Percentiles rank a stretch among this genome's conserved stretches.
Evolutionary conservation across 2,329 filamentous ascomycete genomes (phyloP).

Genomic region (Trichoderma asperellum): DNA sequence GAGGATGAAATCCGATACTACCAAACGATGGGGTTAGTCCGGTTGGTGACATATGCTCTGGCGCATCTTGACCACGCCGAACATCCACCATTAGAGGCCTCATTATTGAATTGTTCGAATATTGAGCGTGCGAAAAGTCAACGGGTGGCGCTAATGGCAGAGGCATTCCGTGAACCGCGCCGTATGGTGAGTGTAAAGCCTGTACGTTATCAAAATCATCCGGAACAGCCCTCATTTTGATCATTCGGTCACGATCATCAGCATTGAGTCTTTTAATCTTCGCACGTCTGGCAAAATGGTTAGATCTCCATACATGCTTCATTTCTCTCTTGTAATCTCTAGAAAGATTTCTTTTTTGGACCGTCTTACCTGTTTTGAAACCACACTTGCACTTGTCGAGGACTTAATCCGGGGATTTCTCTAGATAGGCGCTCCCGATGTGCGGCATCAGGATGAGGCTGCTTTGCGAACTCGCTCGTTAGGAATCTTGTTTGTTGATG

Average conservation of each 20-base stretch:
- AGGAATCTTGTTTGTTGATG: constrained; percentile 97
- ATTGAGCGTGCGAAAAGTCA: constrained; percentile 54
- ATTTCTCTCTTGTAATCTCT: not conserved
- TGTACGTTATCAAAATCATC: constrained; percentile 73
- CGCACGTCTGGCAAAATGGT: constrained; percentile 56
- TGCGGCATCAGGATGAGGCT: constrained; percentile 90
- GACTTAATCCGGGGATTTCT: constrained; percentile 89
- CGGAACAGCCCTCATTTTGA: constrained; percentile 72
- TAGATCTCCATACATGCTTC: constrained; percentile 15
- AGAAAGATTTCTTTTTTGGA: not conserved
- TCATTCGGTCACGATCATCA: constrained; percentile 72
- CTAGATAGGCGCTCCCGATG: constrained; percentile 84
- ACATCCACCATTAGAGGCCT: constrained; percentile 71
- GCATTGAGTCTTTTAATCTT: constrained; percentile 73
- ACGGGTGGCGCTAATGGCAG: constrained; percentile 54
- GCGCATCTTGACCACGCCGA: constrained; percentile 60
- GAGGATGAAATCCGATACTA: constrained; percentile 65
- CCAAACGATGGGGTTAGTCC: constrained; percentile 70
- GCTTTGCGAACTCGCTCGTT: constrained; percentile 95
- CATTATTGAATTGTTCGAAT: constrained; percentile 62
- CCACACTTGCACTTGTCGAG: constrained; percentile 95
- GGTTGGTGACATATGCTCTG: constrained; percentile 69
- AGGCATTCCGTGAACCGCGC: constrained; percentile 59
- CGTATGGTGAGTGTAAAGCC: constrained; percentile 69
- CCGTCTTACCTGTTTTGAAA: constrained; percentile 87